Evolutionary conservation across 768 basidiomycete species (phyloP).

Genomic region (Tylopilus rubrobrunneus): DNA sequence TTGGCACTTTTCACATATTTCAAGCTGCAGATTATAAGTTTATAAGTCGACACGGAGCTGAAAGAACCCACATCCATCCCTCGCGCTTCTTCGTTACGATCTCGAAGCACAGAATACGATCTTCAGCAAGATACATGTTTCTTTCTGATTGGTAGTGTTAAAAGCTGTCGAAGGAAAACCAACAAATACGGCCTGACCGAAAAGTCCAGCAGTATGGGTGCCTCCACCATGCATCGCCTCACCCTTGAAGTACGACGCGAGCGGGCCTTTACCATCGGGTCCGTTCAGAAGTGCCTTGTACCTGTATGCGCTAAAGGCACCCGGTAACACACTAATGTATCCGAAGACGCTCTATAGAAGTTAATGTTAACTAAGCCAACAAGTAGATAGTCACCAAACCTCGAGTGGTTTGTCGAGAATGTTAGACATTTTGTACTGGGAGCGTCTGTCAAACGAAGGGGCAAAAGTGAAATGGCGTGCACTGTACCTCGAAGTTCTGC

Average conservation of each 20-base stretch:
- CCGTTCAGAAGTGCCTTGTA: conserved; percentile 87
- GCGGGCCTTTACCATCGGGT: conserved; percentile 82
- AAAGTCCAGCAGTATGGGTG: conserved; percentile 59
- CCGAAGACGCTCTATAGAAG: conserved; percentile 66
- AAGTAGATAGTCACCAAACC: conserved; percentile 38
- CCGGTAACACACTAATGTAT: conserved; percentile 85
- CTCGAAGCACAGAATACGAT: conserved; percentile 90
- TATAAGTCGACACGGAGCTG: neutral
- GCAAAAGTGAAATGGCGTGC: neutral
- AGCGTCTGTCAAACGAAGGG: neutral
- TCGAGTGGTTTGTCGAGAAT: conserved; percentile 95
- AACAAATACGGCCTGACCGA: conserved; percentile 34
- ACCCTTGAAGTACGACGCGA: conserved; percentile 92
- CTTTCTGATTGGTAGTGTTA: conserved; percentile 42
- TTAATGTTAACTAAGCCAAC: neutral
- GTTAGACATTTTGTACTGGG: conserved; percentile 90
- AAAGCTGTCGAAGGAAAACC: neutral
- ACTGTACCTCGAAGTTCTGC: conserved; percentile 83
- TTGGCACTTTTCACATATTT: conserved; percentile 93
- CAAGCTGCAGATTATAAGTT: conserved; percentile 40
- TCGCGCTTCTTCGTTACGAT: conserved; percentile 87
- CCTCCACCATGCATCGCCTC: conserved; percentile 78
- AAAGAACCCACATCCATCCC: conserved; percentile 65
- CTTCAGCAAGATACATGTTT: conserved; percentile 91
- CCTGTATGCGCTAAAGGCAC: conserved; percentile 89